Conservation (phyloP, 164 flowering plant species). For the Nelumbo lutea region DNA sequence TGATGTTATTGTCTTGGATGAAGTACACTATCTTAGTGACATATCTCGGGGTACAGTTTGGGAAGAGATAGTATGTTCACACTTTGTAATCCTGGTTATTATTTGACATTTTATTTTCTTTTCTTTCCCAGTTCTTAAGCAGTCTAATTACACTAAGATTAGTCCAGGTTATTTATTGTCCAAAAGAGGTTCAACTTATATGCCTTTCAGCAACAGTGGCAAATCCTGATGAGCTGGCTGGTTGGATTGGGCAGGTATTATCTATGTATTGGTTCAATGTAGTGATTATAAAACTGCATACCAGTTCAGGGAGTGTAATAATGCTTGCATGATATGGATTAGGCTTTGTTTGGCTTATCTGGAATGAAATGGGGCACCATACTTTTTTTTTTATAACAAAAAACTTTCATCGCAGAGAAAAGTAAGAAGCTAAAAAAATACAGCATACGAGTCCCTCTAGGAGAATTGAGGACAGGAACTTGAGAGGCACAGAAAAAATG, state of each 20-base stretch:
- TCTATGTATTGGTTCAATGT: background rate
- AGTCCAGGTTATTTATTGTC: conserved; percentile 88
- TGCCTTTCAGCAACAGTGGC: conserved; percentile 96
- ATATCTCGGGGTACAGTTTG: conserved; percentile 97
- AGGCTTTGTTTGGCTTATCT: background rate
- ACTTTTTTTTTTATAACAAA: no score
- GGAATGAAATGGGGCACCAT: background rate
- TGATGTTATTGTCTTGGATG: conserved; percentile 91
- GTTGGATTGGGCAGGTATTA: conserved; percentile 92
- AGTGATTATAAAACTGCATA: background rate
- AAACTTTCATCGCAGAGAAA: no score
- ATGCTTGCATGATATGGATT: background rate
- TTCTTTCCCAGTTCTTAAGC: background rate
- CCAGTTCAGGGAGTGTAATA: background rate
- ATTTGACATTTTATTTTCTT: background rate
- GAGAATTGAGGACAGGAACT: no score
- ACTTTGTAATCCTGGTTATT: background rate
- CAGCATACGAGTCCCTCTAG: no score
- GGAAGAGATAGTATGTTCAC: conserved; percentile 84
- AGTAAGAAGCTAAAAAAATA: no score
- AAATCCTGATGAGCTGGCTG: conserved; percentile 93
- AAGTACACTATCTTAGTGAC: conserved; percentile 95
- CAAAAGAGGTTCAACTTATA: conserved; percentile 89
- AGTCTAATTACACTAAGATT: conserved; percentile 5
- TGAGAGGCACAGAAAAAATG: no score